Percentiles rank a stretch among this genome's conserved stretches.
Evolutionary conservation across 2,329 filamentous ascomycete species (phyloP).

Genomic region (Epichloe glyceriae): DNA sequence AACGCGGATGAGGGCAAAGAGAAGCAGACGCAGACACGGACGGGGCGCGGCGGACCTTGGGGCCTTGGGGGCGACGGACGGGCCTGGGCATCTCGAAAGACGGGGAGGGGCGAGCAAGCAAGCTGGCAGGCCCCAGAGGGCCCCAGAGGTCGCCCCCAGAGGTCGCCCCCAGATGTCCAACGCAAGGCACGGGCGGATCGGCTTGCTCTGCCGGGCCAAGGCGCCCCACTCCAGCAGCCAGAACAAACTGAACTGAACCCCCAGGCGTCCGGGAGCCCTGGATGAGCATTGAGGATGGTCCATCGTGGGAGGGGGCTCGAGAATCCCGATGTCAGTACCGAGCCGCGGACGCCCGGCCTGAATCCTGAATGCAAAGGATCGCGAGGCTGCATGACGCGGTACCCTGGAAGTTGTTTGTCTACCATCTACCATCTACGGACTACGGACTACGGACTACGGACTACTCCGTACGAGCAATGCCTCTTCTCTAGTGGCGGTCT

Average conservation of each 20-base stretch:
- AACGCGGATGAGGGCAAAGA: conserved; percentile 4
- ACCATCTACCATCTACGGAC: too few species aligned
- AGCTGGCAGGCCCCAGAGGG: neutral
- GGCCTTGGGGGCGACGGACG: neutral
- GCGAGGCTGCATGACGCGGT: too few species aligned
- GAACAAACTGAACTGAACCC: neutral
- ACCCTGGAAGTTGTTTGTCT: too few species aligned
- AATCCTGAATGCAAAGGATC: too few species aligned
- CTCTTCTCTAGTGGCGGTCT: too few species aligned
- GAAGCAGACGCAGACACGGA: conserved; percentile 6
- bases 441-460: too few species aligned
- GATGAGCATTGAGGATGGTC: too few species aligned
- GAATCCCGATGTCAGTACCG: too few species aligned
- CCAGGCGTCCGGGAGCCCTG: neutral
- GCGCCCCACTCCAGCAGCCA: neutral
- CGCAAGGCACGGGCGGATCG: conserved; percentile 7
- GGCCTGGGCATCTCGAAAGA: conserved; percentile 4
- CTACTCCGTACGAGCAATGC: too few species aligned
- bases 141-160: neutral
- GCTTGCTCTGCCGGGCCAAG: conserved; percentile 3
- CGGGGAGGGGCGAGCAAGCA: conserved; percentile 1
- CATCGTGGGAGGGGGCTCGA: too few species aligned
- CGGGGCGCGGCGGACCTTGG: conserved; percentile 6
- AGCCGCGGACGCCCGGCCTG: too few species aligned
- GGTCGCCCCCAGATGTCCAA: neutral